Base-by-base conservation (phyloP, 2,329 filamentous ascomycete genomes). In the Alternaria dauci region DNA sequence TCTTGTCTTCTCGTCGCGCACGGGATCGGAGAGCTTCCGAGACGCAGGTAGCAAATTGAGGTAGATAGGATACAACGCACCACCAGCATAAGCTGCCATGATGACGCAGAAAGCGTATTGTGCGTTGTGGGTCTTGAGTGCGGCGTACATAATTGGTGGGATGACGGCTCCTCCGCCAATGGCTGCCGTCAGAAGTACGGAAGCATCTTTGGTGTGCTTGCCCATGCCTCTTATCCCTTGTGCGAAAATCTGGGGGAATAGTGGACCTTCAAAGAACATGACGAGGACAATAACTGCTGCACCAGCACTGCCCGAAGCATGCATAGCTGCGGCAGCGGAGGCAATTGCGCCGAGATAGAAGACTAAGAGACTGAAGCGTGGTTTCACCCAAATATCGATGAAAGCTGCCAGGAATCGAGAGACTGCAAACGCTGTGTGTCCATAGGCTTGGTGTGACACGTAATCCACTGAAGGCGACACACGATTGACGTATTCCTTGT, bases 251-350 rank as follows among this genome's bases (percentile, higher is more conserved):
- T 87, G 82, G 41, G 84, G 81, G 75, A 88, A 89, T 3, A 85
- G 78, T 4, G 87, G 86, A 9, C 86, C 86, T 75, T 89, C 85
- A 65, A 88, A 87, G 63, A 88, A 84, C 70, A 84, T 87, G 47
- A 86, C 68, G 63, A 88, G 76, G 54, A 86, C 77, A 14, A 82
- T 75, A 71, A 85, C 80, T 2, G 80, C 79, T 3, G 85, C 77
- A 5, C 81, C 83, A 3, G 75, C 71, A 1, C 81, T 58, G 8
- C 72, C 70, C n/a, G 65, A 61, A 0, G 70, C 67, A 42, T 81
- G 80, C 81, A 87, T 88, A 23, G 80, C 81, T 5, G 87, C 79
- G 0, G 80, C 80, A 2, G 81, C 75, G 63, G 85, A 85, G 23
- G 84, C 74, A 48, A 89, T 82, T 43, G 83, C 76, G 20, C 85